Percentiles rank a stretch among this genome's conserved stretches.
Conservation (phyloP, 805 yeast species). For the Torulaspora microellipsoides region DNA sequence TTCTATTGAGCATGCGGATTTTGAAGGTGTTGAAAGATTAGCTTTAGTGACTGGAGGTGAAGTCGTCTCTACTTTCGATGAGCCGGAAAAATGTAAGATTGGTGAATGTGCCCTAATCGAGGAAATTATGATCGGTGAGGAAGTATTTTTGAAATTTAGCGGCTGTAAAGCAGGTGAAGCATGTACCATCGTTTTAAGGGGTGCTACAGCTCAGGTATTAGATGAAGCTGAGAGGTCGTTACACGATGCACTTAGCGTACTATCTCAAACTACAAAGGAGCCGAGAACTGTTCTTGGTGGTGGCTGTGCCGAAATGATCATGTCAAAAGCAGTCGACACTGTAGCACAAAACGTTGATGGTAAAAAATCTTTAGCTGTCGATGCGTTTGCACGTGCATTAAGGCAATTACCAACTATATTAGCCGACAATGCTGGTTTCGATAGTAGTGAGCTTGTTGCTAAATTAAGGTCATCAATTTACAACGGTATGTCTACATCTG, state of each 20-base stretch:
- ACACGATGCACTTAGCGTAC: slow-evolving; percentile 93
- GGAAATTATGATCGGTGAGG: slow-evolving; percentile 92
- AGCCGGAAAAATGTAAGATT: slow-evolving; percentile 77
- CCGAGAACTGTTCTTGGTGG: slow-evolving; percentile 93
- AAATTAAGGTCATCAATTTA: slow-evolving; percentile 80
- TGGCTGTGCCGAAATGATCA: slow-evolving; percentile 91
- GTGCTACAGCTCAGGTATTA: slow-evolving; percentile 94
- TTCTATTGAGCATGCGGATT: slow-evolving; percentile 96
- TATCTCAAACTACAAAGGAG: slow-evolving; percentile 90
- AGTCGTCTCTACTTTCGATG: slow-evolving; percentile 93
- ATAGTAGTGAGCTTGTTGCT: slow-evolving; percentile 86
- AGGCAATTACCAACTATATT: slow-evolving; percentile 92
- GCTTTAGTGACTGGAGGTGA: slow-evolving; percentile 98
- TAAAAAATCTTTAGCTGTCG: slow-evolving; percentile 89
- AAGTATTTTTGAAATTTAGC: slow-evolving; percentile 82
- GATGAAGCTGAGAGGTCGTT: slow-evolving; percentile 96
- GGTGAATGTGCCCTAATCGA: slow-evolving; percentile 89
- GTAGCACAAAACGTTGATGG: slow-evolving; percentile 90
- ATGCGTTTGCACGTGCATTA: slow-evolving; percentile 88
- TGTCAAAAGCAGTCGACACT: slow-evolving; percentile 95
- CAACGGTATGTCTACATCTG: slow-evolving; percentile 87
- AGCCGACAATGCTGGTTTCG: slow-evolving; percentile 97
- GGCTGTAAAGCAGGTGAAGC: slow-evolving; percentile 96
- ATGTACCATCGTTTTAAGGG: slow-evolving; percentile 91
- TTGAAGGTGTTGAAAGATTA: slow-evolving; percentile 94